Conservation (phyloP, 192 early-diverging fungal genomes). For the Mortierella hygrophila region DNA sequence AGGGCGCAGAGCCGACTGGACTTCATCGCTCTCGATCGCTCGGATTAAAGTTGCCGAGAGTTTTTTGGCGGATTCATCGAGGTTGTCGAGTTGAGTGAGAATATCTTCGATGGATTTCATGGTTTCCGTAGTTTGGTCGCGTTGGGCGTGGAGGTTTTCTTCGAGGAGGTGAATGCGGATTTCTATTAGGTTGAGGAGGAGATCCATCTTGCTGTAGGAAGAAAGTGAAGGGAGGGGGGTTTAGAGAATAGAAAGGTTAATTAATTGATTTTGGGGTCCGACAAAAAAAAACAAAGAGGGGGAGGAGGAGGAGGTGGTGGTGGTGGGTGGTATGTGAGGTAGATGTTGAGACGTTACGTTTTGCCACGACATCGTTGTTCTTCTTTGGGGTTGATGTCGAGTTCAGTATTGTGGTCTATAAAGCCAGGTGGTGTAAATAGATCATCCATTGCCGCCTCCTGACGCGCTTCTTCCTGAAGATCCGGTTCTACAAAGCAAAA, state of each 20-base stretch:
- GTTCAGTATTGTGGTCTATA: background rate
- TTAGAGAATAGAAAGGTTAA: too few species aligned
- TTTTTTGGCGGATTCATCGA: conserved; percentile 27
- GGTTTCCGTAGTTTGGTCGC: conserved; percentile 2
- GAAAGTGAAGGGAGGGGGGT: too few species aligned
- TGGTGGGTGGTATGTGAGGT: background rate
- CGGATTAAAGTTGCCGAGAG: conserved; percentile 10
- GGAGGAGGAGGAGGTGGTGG: too few species aligned
- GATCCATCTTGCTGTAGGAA: background rate
- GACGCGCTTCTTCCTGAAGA: background rate
- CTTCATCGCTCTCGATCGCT: conserved; percentile 21
- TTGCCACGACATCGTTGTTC: background rate
- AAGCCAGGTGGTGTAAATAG: background rate
- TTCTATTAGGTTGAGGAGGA: conserved; percentile 1
- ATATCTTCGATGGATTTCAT: conserved; percentile 17
- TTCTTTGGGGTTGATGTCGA: background rate
- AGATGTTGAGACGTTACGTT: background rate
- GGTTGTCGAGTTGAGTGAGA: conserved; percentile 15
- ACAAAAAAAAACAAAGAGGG: too few species aligned
- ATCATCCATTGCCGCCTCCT: background rate
- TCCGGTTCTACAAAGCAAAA: background rate
- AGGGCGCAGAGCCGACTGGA: conserved; percentile 23
- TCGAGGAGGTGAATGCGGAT: background rate
- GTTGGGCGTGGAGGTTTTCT: background rate
- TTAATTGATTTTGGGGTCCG: too few species aligned